Percentiles rank a stretch among this genome's conserved stretches.
Conservation (phyloP, 306 rosid genomes). For the Castanea mollissima region DNA sequence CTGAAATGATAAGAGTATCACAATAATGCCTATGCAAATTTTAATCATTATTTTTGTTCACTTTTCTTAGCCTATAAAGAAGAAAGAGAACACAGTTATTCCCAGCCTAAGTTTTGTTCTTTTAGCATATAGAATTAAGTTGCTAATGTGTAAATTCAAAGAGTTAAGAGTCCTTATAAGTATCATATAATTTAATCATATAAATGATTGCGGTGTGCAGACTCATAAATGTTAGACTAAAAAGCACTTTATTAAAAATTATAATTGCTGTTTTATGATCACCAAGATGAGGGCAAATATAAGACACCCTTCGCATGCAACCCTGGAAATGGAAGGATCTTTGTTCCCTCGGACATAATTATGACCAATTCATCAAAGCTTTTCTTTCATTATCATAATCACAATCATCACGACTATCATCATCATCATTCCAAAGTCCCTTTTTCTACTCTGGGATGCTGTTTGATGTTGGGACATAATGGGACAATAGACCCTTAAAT, state of each 20-base stretch:
- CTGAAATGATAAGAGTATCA: not conserved
- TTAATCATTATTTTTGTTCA: not conserved
- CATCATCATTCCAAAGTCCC: slow-evolving; percentile 37
- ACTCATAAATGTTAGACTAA: not conserved
- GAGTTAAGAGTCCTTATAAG: not conserved
- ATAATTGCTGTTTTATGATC: slow-evolving; percentile 34
- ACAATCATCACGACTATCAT: slow-evolving; percentile 43
- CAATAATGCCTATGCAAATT: not conserved
- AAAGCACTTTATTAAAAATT: slow-evolving; percentile 8
- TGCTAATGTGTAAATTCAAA: not conserved
- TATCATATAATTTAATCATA: not conserved
- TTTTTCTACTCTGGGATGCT: slow-evolving; percentile 56
- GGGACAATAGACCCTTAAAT: slow-evolving; percentile 52
- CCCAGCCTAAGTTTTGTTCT: not conserved
- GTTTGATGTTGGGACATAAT: slow-evolving; percentile 37
- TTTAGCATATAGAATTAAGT: not conserved
- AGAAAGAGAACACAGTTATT: not conserved
- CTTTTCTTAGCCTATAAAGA: not conserved
- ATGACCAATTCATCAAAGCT: slow-evolving; percentile 47
- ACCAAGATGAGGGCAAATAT: not conserved
- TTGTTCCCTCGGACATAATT: slow-evolving; percentile 58
- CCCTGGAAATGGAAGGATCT: slow-evolving; percentile 49
- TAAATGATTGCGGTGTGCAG: slow-evolving; percentile 7
- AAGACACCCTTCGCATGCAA: slow-evolving; percentile 54
- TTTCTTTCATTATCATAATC: slow-evolving; percentile 29